Evolutionary conservation across 139 green algal genomes (phyloP).

Genomic region (Astrephomene gubernaculifera): DNA sequence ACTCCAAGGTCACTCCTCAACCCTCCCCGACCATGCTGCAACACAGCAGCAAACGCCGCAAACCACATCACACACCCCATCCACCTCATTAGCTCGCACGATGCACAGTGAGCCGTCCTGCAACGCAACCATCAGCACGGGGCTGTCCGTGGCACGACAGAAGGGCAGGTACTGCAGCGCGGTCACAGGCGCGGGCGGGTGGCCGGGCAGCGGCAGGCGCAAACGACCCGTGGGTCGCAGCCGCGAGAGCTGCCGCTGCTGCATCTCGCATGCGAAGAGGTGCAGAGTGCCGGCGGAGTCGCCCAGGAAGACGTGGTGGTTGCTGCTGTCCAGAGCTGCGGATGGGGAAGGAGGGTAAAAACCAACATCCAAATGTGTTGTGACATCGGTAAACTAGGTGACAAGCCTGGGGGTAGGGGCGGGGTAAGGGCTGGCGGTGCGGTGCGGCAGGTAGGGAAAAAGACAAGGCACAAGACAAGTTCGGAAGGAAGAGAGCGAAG

Average conservation of each 20-base stretch:
- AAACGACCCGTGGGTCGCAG: slow-evolving; percentile 8
- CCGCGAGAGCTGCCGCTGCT: slow-evolving; percentile 29
- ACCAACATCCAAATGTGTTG: too few relatives aligned
- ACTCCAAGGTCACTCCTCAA: too few relatives aligned
- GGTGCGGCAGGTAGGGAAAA: too few relatives aligned
- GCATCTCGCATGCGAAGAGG: slow-evolving; percentile 34
- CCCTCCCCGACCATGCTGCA: too few relatives aligned
- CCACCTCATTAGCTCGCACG: slow-evolving; percentile 41
- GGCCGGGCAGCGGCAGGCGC: not conserved
- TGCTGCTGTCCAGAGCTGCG: slow-evolving; percentile 43
- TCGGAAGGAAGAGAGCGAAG: too few relatives aligned
- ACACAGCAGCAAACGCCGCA: too few relatives aligned
- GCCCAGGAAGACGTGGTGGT: slow-evolving; percentile 46
- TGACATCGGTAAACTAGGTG: too few relatives aligned
- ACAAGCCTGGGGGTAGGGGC: too few relatives aligned
- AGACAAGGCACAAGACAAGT: too few relatives aligned
- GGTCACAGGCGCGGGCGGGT: not conserved
- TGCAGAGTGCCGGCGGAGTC: slow-evolving; percentile 37
- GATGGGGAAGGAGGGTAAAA: not conserved
- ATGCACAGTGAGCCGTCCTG: slow-evolving; percentile 43
- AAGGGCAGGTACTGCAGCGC: slow-evolving; percentile 53
- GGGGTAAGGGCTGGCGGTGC: too few relatives aligned
- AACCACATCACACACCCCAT: not conserved
- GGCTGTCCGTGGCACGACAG: slow-evolving; percentile 44
- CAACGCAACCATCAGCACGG: slow-evolving; percentile 37